Evolutionary conservation across 495 filamentous ascomycete species (phyloP).

Genomic region (Penicillium simplicissimum): DNA sequence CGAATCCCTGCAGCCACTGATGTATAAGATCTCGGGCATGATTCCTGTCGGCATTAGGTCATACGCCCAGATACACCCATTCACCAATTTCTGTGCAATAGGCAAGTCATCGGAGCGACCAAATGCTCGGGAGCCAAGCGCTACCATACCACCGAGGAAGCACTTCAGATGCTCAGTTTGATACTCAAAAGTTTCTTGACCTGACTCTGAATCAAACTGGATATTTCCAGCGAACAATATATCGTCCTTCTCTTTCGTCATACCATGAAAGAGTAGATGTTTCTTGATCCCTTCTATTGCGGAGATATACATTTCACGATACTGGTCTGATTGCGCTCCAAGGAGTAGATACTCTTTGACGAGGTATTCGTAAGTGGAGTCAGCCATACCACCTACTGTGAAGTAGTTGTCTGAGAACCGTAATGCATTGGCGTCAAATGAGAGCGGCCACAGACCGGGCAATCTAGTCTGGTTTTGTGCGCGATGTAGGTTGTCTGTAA

Average conservation of each 20-base stretch:
- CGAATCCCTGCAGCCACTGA: conserved; percentile 47
- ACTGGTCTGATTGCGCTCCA: conserved; percentile 75
- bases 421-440: conserved; percentile 63
- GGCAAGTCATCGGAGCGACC: conserved; percentile 53
- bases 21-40: conserved; percentile 60
- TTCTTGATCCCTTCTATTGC: conserved; percentile 70
- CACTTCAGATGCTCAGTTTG: conserved; percentile 59
- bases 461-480: conserved; percentile 67
- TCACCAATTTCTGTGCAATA: conserved; percentile 54
- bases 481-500: conserved; percentile 76
- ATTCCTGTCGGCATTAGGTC: conserved; percentile 56
- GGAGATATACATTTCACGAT: conserved; percentile 74
- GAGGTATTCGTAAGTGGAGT: conserved; percentile 94
- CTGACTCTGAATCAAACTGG: conserved; percentile 16
- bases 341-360: conserved; percentile 78
- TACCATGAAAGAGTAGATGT: conserved; percentile 75
- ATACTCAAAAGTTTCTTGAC: conserved; percentile 37
- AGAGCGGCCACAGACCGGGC: conserved; percentile 81
- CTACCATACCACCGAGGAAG: conserved; percentile 62
- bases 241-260: conserved; percentile 63
- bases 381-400: conserved; percentile 82
- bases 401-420: conserved; percentile 54
- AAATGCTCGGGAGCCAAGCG: conserved; percentile 59
- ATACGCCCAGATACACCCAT: conserved; percentile 63
- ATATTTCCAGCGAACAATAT: conserved; percentile 72